Conservation (phyloP, 2,329 filamentous ascomycete genomes). For the Acrocalymma vagum region DNA sequence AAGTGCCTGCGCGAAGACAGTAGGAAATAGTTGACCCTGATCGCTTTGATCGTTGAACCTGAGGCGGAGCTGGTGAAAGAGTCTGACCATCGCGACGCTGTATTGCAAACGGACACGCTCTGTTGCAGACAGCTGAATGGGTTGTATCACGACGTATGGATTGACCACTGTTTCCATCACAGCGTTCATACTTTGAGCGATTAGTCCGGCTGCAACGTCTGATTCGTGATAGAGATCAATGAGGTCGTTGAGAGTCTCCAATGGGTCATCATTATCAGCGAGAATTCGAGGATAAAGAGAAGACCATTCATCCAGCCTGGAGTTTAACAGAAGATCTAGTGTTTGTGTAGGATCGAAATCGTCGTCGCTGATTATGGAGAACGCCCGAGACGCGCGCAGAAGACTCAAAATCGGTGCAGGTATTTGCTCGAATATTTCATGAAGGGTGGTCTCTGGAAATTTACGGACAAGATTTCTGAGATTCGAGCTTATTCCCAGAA, state of each 20-base stretch:
- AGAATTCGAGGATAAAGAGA: neutral
- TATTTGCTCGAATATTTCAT: conserved; percentile 5
- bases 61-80: conserved; percentile 11
- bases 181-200: conserved; percentile 14
- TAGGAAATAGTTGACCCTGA: neutral
- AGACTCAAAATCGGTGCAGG: conserved; percentile 4
- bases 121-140: conserved; percentile 8
- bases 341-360: conserved; percentile 4
- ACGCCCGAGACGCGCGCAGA: conserved; percentile 7
- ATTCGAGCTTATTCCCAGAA: conserved; percentile 9
- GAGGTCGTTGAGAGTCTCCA: conserved; percentile 5
- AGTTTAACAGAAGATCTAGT: conserved; percentile 1
- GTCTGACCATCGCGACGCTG: conserved; percentile 12
- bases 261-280: conserved; percentile 3
- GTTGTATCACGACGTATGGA: conserved; percentile 2
- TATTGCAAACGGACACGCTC: conserved; percentile 13
- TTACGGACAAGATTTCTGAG: conserved; percentile 12
- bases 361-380: neutral
- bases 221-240: conserved; percentile 11
- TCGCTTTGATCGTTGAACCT: neutral
- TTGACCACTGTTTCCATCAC: conserved; percentile 13
- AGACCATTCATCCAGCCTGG: conserved; percentile 4
- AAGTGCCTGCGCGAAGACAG: conserved; percentile 10
- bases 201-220: conserved; percentile 4
- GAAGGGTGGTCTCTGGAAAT: conserved; percentile 10